Percentiles rank a stretch among this genome's conserved stretches.
Conservation (phyloP, 2,329 filamentous ascomycete species). For the Diplocarpon mali region DNA sequence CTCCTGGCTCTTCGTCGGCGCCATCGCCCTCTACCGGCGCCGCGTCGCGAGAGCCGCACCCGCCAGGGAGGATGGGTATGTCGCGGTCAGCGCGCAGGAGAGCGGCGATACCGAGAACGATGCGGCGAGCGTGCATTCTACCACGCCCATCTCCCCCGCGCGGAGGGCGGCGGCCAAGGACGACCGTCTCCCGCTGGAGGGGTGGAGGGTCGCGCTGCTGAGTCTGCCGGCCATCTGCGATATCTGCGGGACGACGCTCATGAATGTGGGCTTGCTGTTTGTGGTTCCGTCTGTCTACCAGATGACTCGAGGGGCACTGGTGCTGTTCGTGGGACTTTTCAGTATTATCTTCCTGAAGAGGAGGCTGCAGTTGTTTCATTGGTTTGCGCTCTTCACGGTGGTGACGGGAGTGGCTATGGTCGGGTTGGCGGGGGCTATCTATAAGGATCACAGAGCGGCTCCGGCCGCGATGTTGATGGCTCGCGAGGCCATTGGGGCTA, state of each 20-base stretch:
- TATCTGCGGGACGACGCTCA: constrained; percentile 87
- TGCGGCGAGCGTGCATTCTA: constrained; percentile 35
- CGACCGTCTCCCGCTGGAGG: constrained; percentile 49
- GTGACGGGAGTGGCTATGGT: constrained; percentile 82
- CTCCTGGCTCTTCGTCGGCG: constrained; percentile 81
- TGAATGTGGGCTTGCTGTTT: constrained; percentile 91
- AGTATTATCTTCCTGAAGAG: constrained; percentile 82
- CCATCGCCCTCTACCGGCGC: constrained; percentile 54
- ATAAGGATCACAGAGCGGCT: constrained; percentile 42
- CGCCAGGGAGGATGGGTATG: constrained; percentile 47
- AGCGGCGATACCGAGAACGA: constrained; percentile 28
- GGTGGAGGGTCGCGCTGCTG: constrained; percentile 62
- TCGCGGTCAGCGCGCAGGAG: constrained; percentile 44
- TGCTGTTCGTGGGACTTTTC: constrained; percentile 91
- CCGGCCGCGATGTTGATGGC: constrained; percentile 29
- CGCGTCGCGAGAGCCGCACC: constrained; percentile 36
- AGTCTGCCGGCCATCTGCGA: constrained; percentile 86
- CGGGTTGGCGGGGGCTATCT: constrained; percentile 77
- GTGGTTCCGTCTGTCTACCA: constrained; percentile 96
- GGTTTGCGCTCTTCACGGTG: constrained; percentile 78
- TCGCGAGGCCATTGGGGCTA: constrained; percentile 32
- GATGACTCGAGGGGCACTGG: constrained; percentile 91
- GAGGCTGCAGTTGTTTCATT: constrained; percentile 77
- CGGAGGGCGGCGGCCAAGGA: constrained; percentile 45
- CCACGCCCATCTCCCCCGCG: constrained; percentile 34